Base-by-base conservation (phyloP, 352 stramenopile genomes). In the Pythium guiyangense region DNA sequence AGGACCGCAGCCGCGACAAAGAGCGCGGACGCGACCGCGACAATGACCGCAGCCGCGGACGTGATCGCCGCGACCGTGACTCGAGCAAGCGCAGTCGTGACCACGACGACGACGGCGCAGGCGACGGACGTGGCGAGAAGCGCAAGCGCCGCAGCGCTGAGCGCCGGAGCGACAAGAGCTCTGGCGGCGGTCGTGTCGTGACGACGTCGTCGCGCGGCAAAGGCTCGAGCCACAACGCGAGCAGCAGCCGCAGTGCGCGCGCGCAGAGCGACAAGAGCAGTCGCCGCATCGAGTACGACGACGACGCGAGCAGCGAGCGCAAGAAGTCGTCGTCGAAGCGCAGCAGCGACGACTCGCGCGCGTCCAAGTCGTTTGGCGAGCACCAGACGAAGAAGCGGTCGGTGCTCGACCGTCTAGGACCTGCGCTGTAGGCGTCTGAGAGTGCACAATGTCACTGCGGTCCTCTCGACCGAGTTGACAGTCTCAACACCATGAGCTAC, bases 331-430 rank as follows among this genome's bases (percentile, higher is more conserved):
- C 59, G 45, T 44, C 65, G 37, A 66, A 66, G n/a, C 45, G 49
- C 25, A 52, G 50, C 27, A 35, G 67, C 51, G 70, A 84, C 25
- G 73, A 85, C 20, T 22, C 52, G 53, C 43, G 59, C 35, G 50
- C 39, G 26, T 64, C 67, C 45, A 79, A 84, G 49, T 67, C 70
- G n/a, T 77, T 74, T 27, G 70, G 73, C 29, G 79, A 90, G 18
- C 65, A 59, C 26, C 79, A 85, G 39, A 50, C 70, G 49, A 94
- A 94, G 71, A 94, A 94, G 71, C 69, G 75, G 17, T 94, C 84
- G 1, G 84, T 94, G 26, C 68, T 94, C 17, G 84, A 94, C 45
- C 80, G 84, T 20, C 74, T 94, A 44, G 84, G 84, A 2, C 84
- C 84, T n/a, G 81, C 80, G 12, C 29, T 92, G 31, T 90, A 76